Evolutionary conservation across 139 green algal genomes (phyloP).

Genomic region (Auxenochlorella pyrenoidosa): DNA sequence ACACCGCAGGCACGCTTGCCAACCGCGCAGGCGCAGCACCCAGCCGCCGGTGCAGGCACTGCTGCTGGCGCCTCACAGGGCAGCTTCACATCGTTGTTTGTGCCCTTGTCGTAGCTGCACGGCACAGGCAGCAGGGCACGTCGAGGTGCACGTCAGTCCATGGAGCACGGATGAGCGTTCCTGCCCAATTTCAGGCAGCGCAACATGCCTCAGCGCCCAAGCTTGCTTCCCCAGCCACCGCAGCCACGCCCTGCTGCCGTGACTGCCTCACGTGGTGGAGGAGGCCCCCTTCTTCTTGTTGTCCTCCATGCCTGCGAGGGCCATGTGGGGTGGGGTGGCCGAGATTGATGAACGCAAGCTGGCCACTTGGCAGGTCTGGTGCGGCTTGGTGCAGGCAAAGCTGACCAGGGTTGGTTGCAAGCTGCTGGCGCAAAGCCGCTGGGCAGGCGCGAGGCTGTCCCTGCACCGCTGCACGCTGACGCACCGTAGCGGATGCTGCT

Average conservation of each 20-base stretch:
- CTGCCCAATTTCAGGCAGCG: not conserved
- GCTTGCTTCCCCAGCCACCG: not conserved
- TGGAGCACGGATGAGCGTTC: not conserved
- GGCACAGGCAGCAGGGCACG: too few species aligned
- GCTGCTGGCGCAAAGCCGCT: too few species aligned
- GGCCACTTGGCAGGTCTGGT: not conserved
- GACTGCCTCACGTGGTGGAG: not conserved
- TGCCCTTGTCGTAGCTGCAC: not conserved
- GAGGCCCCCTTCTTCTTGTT: conserved; percentile 6
- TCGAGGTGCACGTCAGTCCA: not conserved
- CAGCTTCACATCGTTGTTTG: not conserved
- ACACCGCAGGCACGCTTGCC: too few species aligned
- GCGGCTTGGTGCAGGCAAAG: too few species aligned
- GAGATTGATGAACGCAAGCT: not conserved
- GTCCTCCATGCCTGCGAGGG: conserved; percentile 49
- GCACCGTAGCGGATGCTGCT: not conserved
- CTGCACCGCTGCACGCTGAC: too few species aligned
- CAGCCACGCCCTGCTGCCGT: not conserved
- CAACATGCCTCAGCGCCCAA: not conserved
- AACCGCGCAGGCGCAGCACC: not conserved
- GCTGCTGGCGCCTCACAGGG: not conserved
- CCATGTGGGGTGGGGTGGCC: not conserved
- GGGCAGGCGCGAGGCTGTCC: too few species aligned
- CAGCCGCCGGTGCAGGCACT: too few species aligned
- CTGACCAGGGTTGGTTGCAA: not conserved